Percentiles rank a stretch among this genome's conserved stretches.
These are phyloP conservation scores for Trametes cubensis DNA, from an alignment of 768 basidiomycete genomes.

Conservation along the genomic window DNA sequence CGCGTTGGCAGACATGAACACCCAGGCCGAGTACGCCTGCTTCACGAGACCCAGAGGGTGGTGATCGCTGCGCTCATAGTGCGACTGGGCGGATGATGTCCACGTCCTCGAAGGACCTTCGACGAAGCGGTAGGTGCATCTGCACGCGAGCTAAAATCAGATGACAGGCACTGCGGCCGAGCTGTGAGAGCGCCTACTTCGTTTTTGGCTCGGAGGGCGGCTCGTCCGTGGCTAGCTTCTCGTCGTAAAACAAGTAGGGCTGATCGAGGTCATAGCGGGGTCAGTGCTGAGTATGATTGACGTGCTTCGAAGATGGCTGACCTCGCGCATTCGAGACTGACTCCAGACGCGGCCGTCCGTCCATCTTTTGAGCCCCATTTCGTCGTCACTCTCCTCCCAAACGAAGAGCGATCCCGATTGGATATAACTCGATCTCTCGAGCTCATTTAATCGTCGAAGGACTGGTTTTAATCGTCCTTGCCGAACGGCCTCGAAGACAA, in stretches of 20 bases:
- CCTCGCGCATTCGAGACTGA: slow-evolving; percentile 68
- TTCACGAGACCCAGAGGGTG: slow-evolving; percentile 64
- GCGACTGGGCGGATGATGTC: slow-evolving; percentile 55
- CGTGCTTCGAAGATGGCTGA: slow-evolving; percentile 23
- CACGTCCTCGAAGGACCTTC: slow-evolving; percentile 54
- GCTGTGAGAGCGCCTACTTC: slow-evolving; percentile 38
- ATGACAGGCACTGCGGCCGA: slow-evolving; percentile 14
- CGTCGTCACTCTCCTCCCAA: slow-evolving; percentile 72
- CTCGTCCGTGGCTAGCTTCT: slow-evolving; percentile 52
- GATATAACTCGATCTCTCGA: slow-evolving; percentile 57
- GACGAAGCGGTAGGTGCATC: slow-evolving; percentile 52
- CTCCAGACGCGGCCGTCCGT: slow-evolving; percentile 74
- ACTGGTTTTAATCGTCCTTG: slow-evolving; percentile 54
- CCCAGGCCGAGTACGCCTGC: slow-evolving; percentile 73
- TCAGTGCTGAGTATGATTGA: slow-evolving; percentile 15
- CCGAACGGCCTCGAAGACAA: slow-evolving; percentile 66
- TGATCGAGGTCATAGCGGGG: slow-evolving; percentile 31
- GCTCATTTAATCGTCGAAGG: slow-evolving; percentile 60
- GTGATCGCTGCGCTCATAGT: slow-evolving; percentile 56
- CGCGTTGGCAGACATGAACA: slow-evolving; percentile 46
- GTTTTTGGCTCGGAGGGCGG: slow-evolving; percentile 41
- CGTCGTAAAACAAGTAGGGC: slow-evolving; percentile 75
- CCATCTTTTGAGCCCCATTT: slow-evolving; percentile 67
- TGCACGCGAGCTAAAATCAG: slow-evolving; percentile 27
- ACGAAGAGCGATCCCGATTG: slow-evolving; percentile 66